phyloP scores from a whole-genome alignment of 2,329 filamentous ascomycete species.

The Aspergillus fumigatus region DNA sequence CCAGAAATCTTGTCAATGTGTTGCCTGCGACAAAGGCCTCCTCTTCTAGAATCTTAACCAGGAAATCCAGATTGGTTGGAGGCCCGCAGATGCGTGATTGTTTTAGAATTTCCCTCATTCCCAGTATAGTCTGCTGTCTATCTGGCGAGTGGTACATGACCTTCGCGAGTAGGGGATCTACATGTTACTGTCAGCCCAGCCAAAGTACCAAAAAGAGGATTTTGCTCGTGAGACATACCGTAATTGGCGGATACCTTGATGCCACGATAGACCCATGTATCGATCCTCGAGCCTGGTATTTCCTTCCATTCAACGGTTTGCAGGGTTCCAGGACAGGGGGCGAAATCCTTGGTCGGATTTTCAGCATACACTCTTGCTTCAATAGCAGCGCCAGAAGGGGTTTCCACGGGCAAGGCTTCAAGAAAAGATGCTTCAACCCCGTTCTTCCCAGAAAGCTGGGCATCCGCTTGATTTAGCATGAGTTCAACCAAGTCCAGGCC shows the following conservation, averaged over 20 bases:
- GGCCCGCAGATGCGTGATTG: conserved; percentile 49
- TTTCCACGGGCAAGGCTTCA: conserved; percentile 38
- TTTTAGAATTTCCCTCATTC: conserved; percentile 42
- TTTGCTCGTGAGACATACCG: conserved; percentile 30
- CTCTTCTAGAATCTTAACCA: conserved; percentile 47
- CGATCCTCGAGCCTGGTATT: conserved; percentile 49
- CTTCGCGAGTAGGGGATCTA: conserved; percentile 54
- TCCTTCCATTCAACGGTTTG: conserved; percentile 55
- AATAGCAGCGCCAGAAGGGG: conserved; percentile 47
- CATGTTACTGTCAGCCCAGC: background rate
- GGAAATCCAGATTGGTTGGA: conserved; percentile 55
- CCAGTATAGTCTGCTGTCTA: conserved; percentile 41
- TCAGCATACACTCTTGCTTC: conserved; percentile 55
- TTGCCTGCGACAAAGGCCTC: conserved; percentile 45
- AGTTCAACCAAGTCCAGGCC: conserved; percentile 51
- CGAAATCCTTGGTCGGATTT: conserved; percentile 55
- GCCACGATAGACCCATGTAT: conserved; percentile 60
- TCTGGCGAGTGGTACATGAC: conserved; percentile 51
- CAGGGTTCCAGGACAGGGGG: conserved; percentile 56
- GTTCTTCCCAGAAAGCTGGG: conserved; percentile 42
- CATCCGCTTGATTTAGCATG: conserved; percentile 54
- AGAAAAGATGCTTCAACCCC: conserved; percentile 43
- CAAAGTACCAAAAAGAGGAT: background rate
- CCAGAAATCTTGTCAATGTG: conserved; percentile 55
- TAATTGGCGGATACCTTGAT: conserved; percentile 55